Base-by-base conservation (phyloP, 2,329 filamentous ascomycete genomes). In the Cladophialophora exuberans region DNA sequence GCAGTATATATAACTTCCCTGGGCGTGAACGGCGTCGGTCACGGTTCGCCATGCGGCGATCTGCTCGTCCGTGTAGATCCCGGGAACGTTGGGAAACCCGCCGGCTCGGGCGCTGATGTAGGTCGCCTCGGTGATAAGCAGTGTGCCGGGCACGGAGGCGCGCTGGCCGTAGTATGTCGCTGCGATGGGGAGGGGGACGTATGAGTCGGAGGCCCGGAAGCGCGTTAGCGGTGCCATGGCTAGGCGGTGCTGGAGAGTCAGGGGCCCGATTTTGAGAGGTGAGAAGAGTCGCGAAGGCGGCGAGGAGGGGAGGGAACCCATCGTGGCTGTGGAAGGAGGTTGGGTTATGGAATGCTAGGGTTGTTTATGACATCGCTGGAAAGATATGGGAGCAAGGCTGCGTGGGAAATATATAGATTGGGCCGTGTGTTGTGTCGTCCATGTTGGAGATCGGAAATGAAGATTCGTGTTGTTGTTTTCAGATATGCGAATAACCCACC, bases 201-300 rank as follows among this genome's bases (percentile, higher is more conserved):
- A 44, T 17, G 35, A 28, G 28, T 53, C 48, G 5, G 74, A 76
- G 15, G 78, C 77, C 22, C 81, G 75, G 61, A 78, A 79, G 15
- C 81, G 75, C 4, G 81, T 83, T 52, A 83, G 66, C 2, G 82
- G 78, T 1, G 79, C 77, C 60, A 78, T 65, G 39, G 80, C 70
- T 20, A 83, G 68, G 48, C 81, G 76, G 61, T 83, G 79, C 41
- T 74, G 70, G 26, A 84, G 74, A 5, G 66, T 67, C 35, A 78
- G 72, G 66, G 76, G 75, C 56, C 75, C 71, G 51, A 78, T 70
- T 17, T 68, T 62, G 52, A 79, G 62, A 5, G 77, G 74, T 51
- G 67, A 64, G 59, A 78, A 79, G 36, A 78, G 72, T 63, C 59
- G 73, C 59, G 68, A 72, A 60, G 53, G 39, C 15, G 48, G 10